Percentiles rank a stretch among this genome's conserved stretches.
Evolutionary conservation across 2,329 filamentous ascomycete species (phyloP).

Genomic region (Aureobasidium uvarum): DNA sequence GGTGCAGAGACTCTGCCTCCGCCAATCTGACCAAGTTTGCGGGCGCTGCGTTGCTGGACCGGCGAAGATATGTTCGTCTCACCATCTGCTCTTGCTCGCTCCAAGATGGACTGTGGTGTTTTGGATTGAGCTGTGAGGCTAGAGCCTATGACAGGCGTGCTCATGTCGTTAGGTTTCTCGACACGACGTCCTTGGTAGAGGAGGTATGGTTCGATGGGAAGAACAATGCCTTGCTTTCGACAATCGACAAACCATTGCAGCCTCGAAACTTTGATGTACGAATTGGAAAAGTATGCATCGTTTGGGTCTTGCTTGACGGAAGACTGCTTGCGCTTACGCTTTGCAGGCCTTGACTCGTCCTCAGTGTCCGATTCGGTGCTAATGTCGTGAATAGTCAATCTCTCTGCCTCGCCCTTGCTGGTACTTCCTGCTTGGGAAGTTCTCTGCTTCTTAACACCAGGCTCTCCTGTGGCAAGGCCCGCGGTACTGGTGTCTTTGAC

Average conservation of each 20-base stretch:
- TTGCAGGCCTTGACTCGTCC: constrained; percentile 21
- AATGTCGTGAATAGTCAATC: constrained; percentile 33
- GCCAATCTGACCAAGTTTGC: constrained; percentile 31
- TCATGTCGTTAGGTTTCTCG: constrained; percentile 38
- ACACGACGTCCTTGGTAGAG: constrained; percentile 53
- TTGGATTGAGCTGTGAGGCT: constrained; percentile 16
- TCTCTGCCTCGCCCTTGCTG: constrained; percentile 23
- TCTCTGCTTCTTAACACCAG: neutral
- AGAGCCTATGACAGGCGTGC: constrained; percentile 13
- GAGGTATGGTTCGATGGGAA: constrained; percentile 51
- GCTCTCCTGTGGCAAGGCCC: neutral
- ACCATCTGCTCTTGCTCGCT: constrained; percentile 52
- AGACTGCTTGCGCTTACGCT: constrained; percentile 13
- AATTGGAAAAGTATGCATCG: constrained; percentile 28
- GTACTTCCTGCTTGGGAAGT: neutral
- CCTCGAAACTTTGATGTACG: constrained; percentile 51
- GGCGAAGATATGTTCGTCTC: constrained; percentile 11
- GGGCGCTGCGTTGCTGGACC: neutral
- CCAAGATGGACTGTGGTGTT: constrained; percentile 42
- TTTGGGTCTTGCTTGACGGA: neutral
- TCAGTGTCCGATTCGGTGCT: constrained; percentile 42
- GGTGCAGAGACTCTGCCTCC: constrained; percentile 36
- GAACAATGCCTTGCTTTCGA: constrained; percentile 41
- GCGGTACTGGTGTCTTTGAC: constrained; percentile 39
- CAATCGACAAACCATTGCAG: constrained; percentile 56